Evolutionary conservation across 1,284 basidiomycete genomes (phyloP).

Genomic region (Mycena citricolor): DNA sequence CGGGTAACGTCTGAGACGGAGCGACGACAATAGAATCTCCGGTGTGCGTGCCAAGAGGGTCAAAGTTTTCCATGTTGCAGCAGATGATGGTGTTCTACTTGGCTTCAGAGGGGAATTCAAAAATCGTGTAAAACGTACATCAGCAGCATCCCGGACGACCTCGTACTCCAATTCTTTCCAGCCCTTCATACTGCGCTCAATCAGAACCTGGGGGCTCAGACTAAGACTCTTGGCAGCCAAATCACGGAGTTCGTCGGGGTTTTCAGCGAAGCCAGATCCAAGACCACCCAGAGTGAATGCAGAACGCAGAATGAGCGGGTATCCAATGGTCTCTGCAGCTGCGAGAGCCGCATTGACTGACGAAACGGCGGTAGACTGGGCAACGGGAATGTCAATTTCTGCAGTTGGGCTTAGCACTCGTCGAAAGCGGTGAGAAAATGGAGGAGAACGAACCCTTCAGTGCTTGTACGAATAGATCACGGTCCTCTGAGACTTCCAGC

Average conservation of each 20-base stretch:
- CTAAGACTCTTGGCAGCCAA: constrained; percentile 90
- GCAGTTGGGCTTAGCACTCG: constrained; percentile 10
- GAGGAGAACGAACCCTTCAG: constrained; percentile 76
- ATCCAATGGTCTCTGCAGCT: constrained; percentile 91
- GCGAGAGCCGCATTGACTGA: constrained; percentile 89
- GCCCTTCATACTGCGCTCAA: constrained; percentile 98
- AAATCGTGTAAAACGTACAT: constrained; percentile 63
- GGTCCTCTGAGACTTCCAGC: constrained; percentile 95
- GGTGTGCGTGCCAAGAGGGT: constrained; percentile 98
- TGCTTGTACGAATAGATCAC: constrained; percentile 96
- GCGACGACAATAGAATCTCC: constrained; percentile 99
- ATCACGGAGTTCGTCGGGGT: constrained; percentile 94
- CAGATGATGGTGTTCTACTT: constrained; percentile 88
- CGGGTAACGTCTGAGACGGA: constrained; percentile 95
- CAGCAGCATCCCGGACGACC: constrained; percentile 95
- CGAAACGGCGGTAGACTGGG: constrained; percentile 97
- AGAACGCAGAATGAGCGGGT: constrained; percentile 97
- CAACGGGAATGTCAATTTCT: constrained; percentile 99
- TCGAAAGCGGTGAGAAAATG: constrained; percentile 5
- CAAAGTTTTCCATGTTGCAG: constrained; percentile 99
- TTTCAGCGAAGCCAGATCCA: constrained; percentile 96
- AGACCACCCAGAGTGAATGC: constrained; percentile 98
- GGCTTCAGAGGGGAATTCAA: constrained; percentile 9
- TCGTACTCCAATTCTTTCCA: constrained; percentile 99
- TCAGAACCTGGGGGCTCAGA: constrained; percentile 93